These are phyloP conservation scores for Plasmodium inui DNA, from an alignment of 169 alveolate species.

Conservation along the genomic window DNA sequence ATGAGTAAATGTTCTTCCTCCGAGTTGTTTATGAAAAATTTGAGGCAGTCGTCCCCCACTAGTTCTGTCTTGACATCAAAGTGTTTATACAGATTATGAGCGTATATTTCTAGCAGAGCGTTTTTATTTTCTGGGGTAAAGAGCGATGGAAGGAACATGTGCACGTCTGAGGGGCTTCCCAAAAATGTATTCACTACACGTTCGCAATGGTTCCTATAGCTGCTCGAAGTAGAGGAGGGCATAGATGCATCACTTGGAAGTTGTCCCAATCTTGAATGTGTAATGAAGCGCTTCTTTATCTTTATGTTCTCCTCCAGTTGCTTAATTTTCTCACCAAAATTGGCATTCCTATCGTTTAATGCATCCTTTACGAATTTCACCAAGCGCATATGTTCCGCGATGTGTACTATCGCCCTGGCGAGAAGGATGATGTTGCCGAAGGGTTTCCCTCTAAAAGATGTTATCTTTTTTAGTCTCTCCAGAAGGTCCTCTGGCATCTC, in stretches of 20 bases:
- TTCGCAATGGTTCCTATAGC: slow-evolving; percentile 3
- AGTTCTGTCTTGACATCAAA: slow-evolving; percentile 7
- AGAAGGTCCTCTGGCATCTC: not conserved
- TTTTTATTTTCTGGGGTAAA: slow-evolving; percentile 3
- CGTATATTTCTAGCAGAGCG: slow-evolving; percentile 9
- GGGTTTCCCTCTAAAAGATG: slow-evolving; percentile 20
- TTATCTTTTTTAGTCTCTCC: slow-evolving; percentile 28
- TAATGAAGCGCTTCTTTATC: not conserved
- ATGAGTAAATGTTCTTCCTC: slow-evolving; percentile 8
- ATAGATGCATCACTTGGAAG: not conserved
- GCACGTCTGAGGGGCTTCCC: not conserved
- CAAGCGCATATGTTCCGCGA: not conserved
- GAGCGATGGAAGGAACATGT: slow-evolving; percentile 43
- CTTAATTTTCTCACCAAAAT: not conserved
- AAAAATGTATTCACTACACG: slow-evolving; percentile 26
- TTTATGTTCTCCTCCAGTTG: not conserved
- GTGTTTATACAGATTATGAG: slow-evolving; percentile 42
- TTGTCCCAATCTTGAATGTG: not conserved
- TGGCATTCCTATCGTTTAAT: not conserved
- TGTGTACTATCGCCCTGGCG: slow-evolving; percentile 12
- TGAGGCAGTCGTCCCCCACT: not conserved
- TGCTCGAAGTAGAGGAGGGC: not conserved
- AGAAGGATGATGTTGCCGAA: slow-evolving; percentile 24
- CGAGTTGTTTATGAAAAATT: slow-evolving; percentile 27
- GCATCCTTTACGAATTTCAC: not conserved